These are phyloP conservation scores for Lippia alba DNA, from an alignment of 305 asterid genomes.

Conservation along the genomic window DNA sequence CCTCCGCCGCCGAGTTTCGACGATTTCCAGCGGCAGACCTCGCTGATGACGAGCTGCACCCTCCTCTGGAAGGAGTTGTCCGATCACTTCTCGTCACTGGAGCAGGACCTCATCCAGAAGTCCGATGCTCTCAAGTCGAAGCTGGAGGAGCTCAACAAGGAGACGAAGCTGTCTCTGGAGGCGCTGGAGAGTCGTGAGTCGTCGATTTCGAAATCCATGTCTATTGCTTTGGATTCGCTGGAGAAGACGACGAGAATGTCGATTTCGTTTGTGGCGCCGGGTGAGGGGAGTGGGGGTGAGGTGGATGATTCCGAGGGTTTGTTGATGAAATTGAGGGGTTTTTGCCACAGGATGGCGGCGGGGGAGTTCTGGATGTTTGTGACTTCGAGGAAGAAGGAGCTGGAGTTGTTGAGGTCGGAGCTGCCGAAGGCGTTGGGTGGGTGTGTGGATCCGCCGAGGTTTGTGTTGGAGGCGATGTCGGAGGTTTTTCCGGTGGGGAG, in stretches of 20 bases:
- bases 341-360: constrained; percentile 70
- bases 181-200: constrained; percentile 78
- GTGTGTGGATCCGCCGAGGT: constrained; percentile 93
- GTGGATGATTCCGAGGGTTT: constrained; percentile 70
- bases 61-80: constrained; percentile 98
- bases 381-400: constrained; percentile 74
- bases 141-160: constrained; percentile 51
- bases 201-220: constrained; percentile 60
- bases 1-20: constrained; percentile 79
- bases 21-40: constrained; percentile 96
- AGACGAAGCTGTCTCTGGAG: constrained; percentile 60
- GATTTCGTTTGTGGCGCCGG: constrained; percentile 27
- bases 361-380: constrained; percentile 77
- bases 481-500: constrained; percentile 96
- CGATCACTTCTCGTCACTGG: constrained; percentile 88
- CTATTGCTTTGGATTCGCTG: constrained; percentile 50
- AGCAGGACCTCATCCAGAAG: constrained; percentile 73
- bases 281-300: constrained; percentile 26
- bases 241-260: constrained; percentile 52
- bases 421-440: constrained; percentile 68
- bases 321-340: constrained; percentile 58
- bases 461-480: constrained; percentile 88
- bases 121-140: constrained; percentile 71
- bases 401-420: constrained; percentile 65
- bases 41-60: constrained; percentile 97